Evolutionary conservation across 208 protist genomes (phyloP).

Genomic region (Acanthamoeba royreba): DNA sequence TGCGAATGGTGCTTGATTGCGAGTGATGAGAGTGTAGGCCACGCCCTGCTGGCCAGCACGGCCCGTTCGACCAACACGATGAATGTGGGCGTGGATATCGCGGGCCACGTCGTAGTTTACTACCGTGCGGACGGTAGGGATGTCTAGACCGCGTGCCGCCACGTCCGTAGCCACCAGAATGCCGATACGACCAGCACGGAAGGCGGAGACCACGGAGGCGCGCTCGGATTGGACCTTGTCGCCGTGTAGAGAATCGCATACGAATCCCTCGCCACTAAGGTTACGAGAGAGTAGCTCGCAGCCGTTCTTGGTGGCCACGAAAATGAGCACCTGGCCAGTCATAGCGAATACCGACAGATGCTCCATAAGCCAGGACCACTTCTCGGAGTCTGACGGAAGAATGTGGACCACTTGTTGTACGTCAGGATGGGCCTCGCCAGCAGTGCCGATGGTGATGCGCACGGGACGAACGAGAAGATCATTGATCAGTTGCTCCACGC

Average conservation of each 20-base stretch:
- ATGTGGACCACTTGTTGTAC: constrained; percentile 65
- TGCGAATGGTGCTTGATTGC: neutral
- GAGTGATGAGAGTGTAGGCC: constrained; percentile 43
- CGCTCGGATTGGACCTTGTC: constrained; percentile 72
- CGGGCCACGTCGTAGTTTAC: constrained; percentile 69
- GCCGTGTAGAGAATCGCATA: constrained; percentile 59
- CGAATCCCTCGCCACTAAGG: constrained; percentile 5
- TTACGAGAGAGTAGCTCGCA: constrained; percentile 55
- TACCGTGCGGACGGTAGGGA: constrained; percentile 61
- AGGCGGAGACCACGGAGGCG: constrained; percentile 40
- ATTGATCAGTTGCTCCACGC: constrained; percentile 46
- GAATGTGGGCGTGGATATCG: constrained; percentile 65
- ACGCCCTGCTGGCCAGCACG: neutral
- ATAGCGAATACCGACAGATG: constrained; percentile 38
- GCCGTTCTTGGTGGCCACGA: constrained; percentile 51
- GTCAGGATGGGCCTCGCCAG: constrained; percentile 59
- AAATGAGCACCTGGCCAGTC: constrained; percentile 65
- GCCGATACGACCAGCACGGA: constrained; percentile 43
- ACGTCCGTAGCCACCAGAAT: constrained; percentile 77
- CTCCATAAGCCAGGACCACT: constrained; percentile 62
- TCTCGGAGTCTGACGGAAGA: constrained; percentile 33
- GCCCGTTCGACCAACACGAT: constrained; percentile 14
- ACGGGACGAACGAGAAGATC: constrained; percentile 62
- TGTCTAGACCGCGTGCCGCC: constrained; percentile 70
- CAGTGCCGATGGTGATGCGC: constrained; percentile 62